Percentiles rank a stretch among this genome's conserved stretches.
Evolutionary conservation across 75 land plant genomes (phyloP).

Genomic region (Cunninghamia lanceolata): DNA sequence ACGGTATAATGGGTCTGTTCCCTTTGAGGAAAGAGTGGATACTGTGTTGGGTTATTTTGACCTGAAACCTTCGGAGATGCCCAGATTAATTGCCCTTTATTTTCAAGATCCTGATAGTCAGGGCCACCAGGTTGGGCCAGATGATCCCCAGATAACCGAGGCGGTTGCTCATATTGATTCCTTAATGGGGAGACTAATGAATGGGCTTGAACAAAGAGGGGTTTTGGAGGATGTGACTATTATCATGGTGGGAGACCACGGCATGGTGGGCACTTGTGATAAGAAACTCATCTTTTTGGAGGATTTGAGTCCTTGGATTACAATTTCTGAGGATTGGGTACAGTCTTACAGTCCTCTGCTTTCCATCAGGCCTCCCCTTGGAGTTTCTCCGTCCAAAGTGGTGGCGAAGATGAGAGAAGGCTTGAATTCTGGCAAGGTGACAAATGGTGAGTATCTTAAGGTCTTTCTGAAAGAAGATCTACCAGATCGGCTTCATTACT

Average conservation of each 20-base stretch:
- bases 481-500: conserved; percentile 75
- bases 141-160: conserved; percentile 67
- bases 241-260: conserved; percentile 84
- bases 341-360: conserved; percentile 62
- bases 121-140: conserved; percentile 77
- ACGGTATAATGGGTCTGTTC: conserved; percentile 58
- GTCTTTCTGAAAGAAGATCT: conserved; percentile 83
- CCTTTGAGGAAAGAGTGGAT: conserved; percentile 78
- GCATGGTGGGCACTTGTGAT: conserved; percentile 90
- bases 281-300: conserved; percentile 69
- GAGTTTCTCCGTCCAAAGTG: conserved; percentile 29
- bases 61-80: conserved; percentile 41
- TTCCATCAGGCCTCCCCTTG: conserved; percentile 64
- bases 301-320: conserved; percentile 63
- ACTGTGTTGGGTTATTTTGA: conserved; percentile 68
- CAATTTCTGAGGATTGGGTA: conserved; percentile 52
- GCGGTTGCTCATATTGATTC: conserved; percentile 63
- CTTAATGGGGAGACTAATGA: conserved; percentile 67
- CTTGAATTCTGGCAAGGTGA: conserved; percentile 72
- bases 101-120: conserved; percentile 86
- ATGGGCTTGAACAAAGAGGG: conserved; percentile 67
- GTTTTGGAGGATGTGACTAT: conserved; percentile 80
- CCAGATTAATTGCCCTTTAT: conserved; percentile 65
- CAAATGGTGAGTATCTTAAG: conserved; percentile 58
- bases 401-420: conserved; percentile 66